Base-by-base conservation (phyloP, 139 green algal genomes). In the Chlorella vulgaris region DNA sequence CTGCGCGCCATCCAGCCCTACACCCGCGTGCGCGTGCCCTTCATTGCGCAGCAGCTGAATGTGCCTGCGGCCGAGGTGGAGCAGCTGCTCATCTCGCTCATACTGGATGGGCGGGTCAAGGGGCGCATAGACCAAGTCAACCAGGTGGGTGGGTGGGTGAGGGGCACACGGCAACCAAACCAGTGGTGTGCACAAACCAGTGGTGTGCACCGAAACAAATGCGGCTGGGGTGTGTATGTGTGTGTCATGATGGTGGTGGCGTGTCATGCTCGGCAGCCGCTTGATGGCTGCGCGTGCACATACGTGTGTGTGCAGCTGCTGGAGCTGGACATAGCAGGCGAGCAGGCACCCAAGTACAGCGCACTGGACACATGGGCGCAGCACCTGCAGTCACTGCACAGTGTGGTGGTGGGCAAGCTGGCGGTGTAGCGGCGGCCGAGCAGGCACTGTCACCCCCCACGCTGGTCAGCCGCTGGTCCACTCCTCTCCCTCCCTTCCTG, bases 71-170 rank as follows among this genome's bases (percentile, higher is more conserved):
- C 82, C 10, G 96, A 99, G 47, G 96, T 99, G 42, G 95, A 99
- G 89, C 84, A 92, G 81, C 91, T 99, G 84, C 90, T 99, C 60
- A 92, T 99, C 42, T 91, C 86, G 5, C 91, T 99, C 74, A 98
- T 99, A 60, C 87, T 99, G 78, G 96, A 99, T 85, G 88, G 87
- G 36, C 76, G 92, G 7, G 88, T 99, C 29, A 19, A 83, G 13
- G 96, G 96, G 13, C 85, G 95, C 88, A 98, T 99, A 43, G 95
- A 99, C 85, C 96, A 99, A 92, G 94, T 98, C 22, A 36, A 80
- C 51, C 71, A 78, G 40, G 50, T 81, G 69, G 43, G 50, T 7
- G 43, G 39, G 39, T 18, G 62, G 35, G 60, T 22, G 76, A 63
- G 36, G 36, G 47, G 36, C 40, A 7, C 24, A 1, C 40, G 68